A percentile compares a stretch with the other conserved stretches of the same genome.
Conservation (phyloP, 495 filamentous ascomycete species). For the Hamigera avellanea region DNA sequence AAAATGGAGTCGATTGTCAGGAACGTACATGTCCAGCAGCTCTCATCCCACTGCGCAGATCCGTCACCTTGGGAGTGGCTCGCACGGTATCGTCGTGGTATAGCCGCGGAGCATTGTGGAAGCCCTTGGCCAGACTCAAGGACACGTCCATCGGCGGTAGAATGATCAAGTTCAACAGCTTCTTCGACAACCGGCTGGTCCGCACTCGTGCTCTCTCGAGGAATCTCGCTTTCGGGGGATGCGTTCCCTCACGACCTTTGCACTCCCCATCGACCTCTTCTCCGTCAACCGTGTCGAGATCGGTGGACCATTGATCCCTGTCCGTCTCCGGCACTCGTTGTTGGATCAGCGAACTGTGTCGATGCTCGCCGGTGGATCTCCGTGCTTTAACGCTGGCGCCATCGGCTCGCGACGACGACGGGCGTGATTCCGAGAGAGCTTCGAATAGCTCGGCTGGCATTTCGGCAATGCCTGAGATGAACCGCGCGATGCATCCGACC, state of each 20-base stretch:
- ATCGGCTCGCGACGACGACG: slow-evolving; percentile 11
- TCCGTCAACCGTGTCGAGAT: too few species aligned
- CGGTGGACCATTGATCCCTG: too few species aligned
- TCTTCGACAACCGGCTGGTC: slow-evolving; percentile 25
- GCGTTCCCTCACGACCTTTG: too few species aligned
- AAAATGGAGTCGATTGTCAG: too few species aligned
- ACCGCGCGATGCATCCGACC: slow-evolving; percentile 58
- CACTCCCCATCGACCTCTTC: too few species aligned
- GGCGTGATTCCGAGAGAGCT: slow-evolving; percentile 3
- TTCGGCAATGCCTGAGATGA: slow-evolving; percentile 74
- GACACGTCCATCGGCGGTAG: slow-evolving; percentile 74
- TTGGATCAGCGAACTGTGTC: too few species aligned
- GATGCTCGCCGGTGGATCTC: too few species aligned
- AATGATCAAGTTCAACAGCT: slow-evolving; percentile 59
- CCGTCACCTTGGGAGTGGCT: slow-evolving; percentile 56
- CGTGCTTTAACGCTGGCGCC: too few species aligned
- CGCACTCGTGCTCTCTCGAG: too few species aligned
- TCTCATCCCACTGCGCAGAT: slow-evolving; percentile 53
- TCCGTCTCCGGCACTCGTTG: too few species aligned
- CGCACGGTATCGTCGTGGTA: slow-evolving; percentile 69
- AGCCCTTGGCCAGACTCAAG: slow-evolving; percentile 66
- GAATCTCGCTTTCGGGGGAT: slow-evolving; percentile 27
- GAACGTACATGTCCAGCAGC: slow-evolving; percentile 49
- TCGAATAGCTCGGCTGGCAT: slow-evolving; percentile 64
- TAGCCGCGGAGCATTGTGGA: slow-evolving; percentile 71